Evolutionary conservation across 495 filamentous ascomycete species (phyloP).

Genomic region (Penicillium waksmanii): DNA sequence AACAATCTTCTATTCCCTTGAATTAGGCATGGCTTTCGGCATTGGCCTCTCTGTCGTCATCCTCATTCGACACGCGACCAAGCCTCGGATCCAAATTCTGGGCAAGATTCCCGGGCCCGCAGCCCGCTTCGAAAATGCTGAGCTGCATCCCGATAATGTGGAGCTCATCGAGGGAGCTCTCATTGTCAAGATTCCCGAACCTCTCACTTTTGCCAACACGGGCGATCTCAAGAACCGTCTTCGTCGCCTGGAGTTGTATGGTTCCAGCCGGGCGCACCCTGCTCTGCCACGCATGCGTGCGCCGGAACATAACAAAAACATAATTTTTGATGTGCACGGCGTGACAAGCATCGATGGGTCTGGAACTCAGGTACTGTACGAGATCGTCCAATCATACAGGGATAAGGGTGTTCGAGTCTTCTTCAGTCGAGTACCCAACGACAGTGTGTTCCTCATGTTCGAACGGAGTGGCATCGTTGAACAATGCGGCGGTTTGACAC

Average conservation of each 20-base stretch:
- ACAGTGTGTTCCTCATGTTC: slow-evolving; percentile 73
- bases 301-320: slow-evolving; percentile 76
- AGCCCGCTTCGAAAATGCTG: slow-evolving; percentile 84
- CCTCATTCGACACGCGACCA: slow-evolving; percentile 85
- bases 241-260: slow-evolving; percentile 83
- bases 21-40: slow-evolving; percentile 85
- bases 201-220: slow-evolving; percentile 95
- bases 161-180: slow-evolving; percentile 91
- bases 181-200: slow-evolving; percentile 97
- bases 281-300: slow-evolving; percentile 76
- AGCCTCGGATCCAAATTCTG: slow-evolving; percentile 95
- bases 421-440: slow-evolving; percentile 78
- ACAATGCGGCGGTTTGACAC: slow-evolving; percentile 67
- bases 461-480: slow-evolving; percentile 82
- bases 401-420: slow-evolving; percentile 78
- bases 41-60: slow-evolving; percentile 86
- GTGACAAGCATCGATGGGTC: slow-evolving; percentile 92
- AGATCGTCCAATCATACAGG: slow-evolving; percentile 82
- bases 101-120: slow-evolving; percentile 81
- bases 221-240: slow-evolving; percentile 87
- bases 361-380: slow-evolving; percentile 85
- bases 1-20: slow-evolving; percentile 91
- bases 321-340: slow-evolving; percentile 97
- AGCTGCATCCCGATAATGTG: slow-evolving; percentile 71
- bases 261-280: slow-evolving; percentile 80